Percentiles rank a stretch among this genome's conserved stretches.
Evolutionary conservation across 371 early-diverging fungal species (phyloP).

Genomic region (Circinella minor): DNA sequence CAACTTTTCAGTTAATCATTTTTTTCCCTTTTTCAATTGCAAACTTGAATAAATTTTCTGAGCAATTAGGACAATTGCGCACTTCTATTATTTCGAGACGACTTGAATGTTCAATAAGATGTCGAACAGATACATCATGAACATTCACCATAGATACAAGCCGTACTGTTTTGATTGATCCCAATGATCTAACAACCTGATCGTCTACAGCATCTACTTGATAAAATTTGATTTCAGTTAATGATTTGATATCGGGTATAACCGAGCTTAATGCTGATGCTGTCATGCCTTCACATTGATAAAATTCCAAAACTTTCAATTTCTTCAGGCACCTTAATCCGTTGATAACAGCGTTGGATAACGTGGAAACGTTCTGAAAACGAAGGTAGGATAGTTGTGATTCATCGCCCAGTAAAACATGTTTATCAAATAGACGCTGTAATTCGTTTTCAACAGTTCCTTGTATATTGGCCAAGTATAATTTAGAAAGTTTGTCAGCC

Average conservation of each 20-base stretch:
- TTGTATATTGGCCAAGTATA: neutral
- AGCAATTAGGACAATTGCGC: neutral
- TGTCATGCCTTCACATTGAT: neutral
- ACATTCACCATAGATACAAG: neutral
- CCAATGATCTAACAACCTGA: neutral
- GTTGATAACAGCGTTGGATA: neutral
- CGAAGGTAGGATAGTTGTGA: neutral
- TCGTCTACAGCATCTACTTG: neutral
- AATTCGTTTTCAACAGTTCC: neutral
- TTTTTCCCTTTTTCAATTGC: neutral
- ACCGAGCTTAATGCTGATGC: neutral
- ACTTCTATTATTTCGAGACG: neutral
- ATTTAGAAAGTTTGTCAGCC: neutral
- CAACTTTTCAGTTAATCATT: neutral
- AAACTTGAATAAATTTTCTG: neutral
- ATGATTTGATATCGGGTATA: neutral
- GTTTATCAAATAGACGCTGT: slow-evolving; percentile 1
- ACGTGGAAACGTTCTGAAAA: neutral
- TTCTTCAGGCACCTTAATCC: neutral
- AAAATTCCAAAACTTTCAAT: neutral
- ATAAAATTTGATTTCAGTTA: neutral
- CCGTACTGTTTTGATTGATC: neutral
- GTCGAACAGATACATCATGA: neutral
- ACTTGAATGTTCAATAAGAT: neutral
- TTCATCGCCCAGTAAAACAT: neutral